These are phyloP conservation scores for Tetrapisispora pingtungensis DNA, from an alignment of 805 yeast genomes.

Conservation along the genomic window DNA sequence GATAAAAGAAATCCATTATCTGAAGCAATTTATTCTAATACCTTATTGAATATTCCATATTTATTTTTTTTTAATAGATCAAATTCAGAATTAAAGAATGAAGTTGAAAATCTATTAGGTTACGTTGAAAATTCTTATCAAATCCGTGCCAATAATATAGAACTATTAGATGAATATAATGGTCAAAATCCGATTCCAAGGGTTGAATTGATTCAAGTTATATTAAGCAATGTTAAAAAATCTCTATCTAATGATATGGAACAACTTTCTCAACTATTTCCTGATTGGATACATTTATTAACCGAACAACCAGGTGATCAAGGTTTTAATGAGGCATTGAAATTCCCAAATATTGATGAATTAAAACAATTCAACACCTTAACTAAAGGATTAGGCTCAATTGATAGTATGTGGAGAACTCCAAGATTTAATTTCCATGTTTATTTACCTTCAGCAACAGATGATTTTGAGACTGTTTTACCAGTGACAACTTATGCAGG, in stretches of 20 bases:
- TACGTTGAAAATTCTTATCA: conserved; percentile 31
- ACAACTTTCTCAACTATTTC: conserved; percentile 30
- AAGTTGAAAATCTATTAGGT: conserved; percentile 38
- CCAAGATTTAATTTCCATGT: conserved; percentile 56
- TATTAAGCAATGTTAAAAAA: conserved; percentile 41
- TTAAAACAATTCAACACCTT: conserved; percentile 27
- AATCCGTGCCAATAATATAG: conserved; percentile 13
- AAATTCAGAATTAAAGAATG: conserved; percentile 19
- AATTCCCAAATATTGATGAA: conserved; percentile 31
- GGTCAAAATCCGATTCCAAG: conserved; percentile 40
- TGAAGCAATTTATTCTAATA: conserved; percentile 56
- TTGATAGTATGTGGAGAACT: conserved; percentile 58
- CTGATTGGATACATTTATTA: conserved; percentile 32
- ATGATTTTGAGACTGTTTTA: conserved; percentile 60
- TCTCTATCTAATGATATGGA: conserved; percentile 35
- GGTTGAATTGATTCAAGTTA: conserved; percentile 38
- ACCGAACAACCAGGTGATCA: conserved; percentile 23
- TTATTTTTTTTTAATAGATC: conserved; percentile 37
- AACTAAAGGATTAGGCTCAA: conserved; percentile 35
- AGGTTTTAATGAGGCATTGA: conserved; percentile 27
- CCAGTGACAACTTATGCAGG: conserved; percentile 41
- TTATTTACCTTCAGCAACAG: conserved; percentile 40
- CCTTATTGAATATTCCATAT: conserved; percentile 57
- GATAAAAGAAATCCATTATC: conserved; percentile 47
- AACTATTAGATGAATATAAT: conserved; percentile 21